Percentiles rank a stretch among this genome's conserved stretches.
phyloP scores from a whole-genome alignment of 78 protist genomes.

The Guillardia theta region DNA sequence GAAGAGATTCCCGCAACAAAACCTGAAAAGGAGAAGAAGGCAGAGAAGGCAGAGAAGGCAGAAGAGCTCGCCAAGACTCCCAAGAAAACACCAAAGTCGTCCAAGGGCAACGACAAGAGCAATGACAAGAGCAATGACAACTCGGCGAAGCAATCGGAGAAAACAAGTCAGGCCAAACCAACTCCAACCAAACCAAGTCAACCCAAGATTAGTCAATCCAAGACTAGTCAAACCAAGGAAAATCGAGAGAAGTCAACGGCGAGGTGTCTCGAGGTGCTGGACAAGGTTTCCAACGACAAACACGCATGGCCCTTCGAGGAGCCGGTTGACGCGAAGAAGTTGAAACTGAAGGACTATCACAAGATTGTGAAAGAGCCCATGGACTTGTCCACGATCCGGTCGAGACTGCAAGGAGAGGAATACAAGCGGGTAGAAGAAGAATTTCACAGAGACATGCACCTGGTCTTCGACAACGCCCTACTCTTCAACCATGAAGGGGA shows the following conservation, averaged over 20 bases:
- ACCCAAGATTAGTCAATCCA: too few relatives aligned
- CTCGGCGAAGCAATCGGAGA: too few relatives aligned
- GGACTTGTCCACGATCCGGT: not conserved
- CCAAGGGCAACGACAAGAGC: too few relatives aligned
- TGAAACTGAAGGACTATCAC: not conserved
- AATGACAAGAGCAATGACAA: too few relatives aligned
- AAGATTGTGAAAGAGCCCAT: slow-evolving; percentile 16
- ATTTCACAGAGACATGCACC: not conserved
- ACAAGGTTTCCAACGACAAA: not conserved
- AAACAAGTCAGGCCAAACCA: too few relatives aligned
- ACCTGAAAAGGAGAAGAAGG: not conserved
- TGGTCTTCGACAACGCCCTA: slow-evolving; percentile 5
- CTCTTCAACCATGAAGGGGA: not conserved
- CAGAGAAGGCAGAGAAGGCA: not conserved
- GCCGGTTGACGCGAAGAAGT: not conserved
- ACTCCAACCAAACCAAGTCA: too few relatives aligned
- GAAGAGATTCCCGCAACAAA: not conserved
- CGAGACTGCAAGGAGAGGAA: not conserved
- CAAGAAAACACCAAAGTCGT: too few relatives aligned
- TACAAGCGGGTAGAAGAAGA: not conserved
- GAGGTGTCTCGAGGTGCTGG: not conserved
- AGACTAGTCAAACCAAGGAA: too few relatives aligned
- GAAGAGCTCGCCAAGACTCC: not conserved
- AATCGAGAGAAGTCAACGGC: too few relatives aligned
- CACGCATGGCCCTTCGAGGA: not conserved